Evolutionary conservation across 139 green algal genomes (phyloP).

Genomic region (Micromonas pusilla): DNA sequence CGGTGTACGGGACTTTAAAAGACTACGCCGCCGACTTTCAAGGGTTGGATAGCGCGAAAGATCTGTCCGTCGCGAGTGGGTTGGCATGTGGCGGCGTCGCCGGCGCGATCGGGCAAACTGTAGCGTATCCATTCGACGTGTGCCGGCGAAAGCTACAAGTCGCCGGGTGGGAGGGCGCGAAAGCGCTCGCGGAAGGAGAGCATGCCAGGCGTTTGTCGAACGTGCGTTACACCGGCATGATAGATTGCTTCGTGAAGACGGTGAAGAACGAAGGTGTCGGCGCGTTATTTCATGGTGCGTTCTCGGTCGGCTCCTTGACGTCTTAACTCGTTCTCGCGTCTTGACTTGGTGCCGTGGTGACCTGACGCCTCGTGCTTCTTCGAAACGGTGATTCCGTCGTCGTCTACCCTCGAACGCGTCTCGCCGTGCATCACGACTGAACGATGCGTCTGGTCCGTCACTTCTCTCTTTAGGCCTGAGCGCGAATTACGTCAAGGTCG

Average conservation of each 20-base stretch:
- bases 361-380: too few relatives aligned
- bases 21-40: not conserved
- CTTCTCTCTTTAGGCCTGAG: too few relatives aligned
- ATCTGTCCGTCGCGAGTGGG: slow-evolving; percentile 68
- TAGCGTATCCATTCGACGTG: slow-evolving; percentile 97
- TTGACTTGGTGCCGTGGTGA: too few relatives aligned
- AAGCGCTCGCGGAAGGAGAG: slow-evolving; percentile 32
- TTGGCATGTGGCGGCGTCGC: slow-evolving; percentile 86
- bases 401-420: too few relatives aligned
- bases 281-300: slow-evolving; percentile 87
- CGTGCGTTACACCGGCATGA: slow-evolving; percentile 83
- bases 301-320: too few relatives aligned
- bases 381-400: too few relatives aligned
- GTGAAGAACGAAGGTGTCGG: slow-evolving; percentile 78
- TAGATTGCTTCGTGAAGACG: slow-evolving; percentile 88
- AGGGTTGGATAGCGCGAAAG: slow-evolving; percentile 54
- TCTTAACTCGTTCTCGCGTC: too few relatives aligned
- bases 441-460: too few relatives aligned
- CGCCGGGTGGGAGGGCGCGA: slow-evolving; percentile 29
- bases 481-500: slow-evolving; percentile 97
- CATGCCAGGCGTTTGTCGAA: slow-evolving; percentile 43
- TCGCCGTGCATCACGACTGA: too few relatives aligned
- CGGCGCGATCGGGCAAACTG: slow-evolving; percentile 86
- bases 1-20: slow-evolving; percentile 94
- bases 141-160: slow-evolving; percentile 86